phyloP scores from a whole-genome alignment of 1,284 basidiomycete genomes.

The Megacollybia platyphylla region DNA sequence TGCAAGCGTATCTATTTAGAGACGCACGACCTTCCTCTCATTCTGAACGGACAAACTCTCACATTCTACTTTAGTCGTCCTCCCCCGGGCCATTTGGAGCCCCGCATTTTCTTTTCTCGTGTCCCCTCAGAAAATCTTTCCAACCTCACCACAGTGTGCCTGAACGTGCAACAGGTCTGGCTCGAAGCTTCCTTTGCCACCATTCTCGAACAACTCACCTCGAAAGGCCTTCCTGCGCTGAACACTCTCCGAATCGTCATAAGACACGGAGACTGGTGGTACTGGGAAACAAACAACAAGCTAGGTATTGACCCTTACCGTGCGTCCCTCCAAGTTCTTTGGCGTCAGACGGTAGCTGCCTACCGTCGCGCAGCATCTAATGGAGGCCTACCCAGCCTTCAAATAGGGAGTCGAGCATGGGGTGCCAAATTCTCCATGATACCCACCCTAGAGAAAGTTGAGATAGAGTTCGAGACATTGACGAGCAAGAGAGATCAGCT shows the following conservation, averaged over 20 bases:
- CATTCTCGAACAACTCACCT: neutral
- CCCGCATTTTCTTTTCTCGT: constrained; percentile 1
- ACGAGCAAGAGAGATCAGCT: neutral
- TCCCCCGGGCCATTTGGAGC: constrained; percentile 2
- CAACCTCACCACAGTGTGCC: constrained; percentile 8
- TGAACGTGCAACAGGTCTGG: constrained; percentile 15
- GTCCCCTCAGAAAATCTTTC: constrained; percentile 7
- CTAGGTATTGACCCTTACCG: neutral
- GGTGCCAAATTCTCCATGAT: neutral
- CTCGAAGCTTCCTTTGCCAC: constrained; percentile 5
- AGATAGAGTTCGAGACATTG: neutral
- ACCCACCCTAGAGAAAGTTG: neutral
- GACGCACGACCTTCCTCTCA: constrained; percentile 10
- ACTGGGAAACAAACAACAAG: constrained; percentile 7
- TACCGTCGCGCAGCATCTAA: no score
- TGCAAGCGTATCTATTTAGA: constrained; percentile 13
- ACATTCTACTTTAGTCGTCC: constrained; percentile 8
- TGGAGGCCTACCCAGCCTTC: no score
- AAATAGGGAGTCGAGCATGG: neutral
- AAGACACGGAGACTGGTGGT: constrained; percentile 11
- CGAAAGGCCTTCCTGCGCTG: neutral
- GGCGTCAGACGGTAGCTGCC: no score
- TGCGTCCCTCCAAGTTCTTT: no score
- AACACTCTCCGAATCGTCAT: constrained; percentile 8
- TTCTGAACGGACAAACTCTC: constrained; percentile 11